These are phyloP conservation scores for Cladobotryum mycophilum DNA, from an alignment of 2,329 filamentous ascomycete species.

Conservation along the genomic window DNA sequence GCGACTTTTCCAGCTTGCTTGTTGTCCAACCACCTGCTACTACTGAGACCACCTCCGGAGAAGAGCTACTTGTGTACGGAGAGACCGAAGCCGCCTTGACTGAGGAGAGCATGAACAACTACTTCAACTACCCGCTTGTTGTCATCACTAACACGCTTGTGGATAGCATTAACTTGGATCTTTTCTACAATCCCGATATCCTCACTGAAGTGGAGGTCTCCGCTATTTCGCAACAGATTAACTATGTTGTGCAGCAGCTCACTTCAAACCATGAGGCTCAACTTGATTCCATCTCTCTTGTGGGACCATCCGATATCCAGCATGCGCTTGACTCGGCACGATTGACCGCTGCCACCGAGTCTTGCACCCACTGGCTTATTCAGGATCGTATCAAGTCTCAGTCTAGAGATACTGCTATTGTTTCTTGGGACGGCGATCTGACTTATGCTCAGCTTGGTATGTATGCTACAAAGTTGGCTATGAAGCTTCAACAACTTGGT, in stretches of 20 bases:
- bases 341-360: background rate
- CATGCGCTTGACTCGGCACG: background rate
- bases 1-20: slow-evolving; percentile 7
- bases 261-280: background rate
- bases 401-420: slow-evolving; percentile 3
- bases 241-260: slow-evolving; percentile 1
- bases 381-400: background rate
- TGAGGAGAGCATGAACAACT: too few species aligned
- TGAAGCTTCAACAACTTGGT: background rate
- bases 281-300: background rate
- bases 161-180: background rate
- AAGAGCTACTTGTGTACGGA: slow-evolving; percentile 7
- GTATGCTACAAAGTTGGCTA: background rate
- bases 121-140: slow-evolving; percentile 2
- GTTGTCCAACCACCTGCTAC: slow-evolving; percentile 1
- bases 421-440: background rate
- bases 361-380: slow-evolving; percentile 4
- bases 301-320: background rate
- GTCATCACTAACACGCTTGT: background rate
- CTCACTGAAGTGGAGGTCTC: background rate
- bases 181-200: background rate
- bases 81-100: slow-evolving; percentile 9
- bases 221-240: background rate
- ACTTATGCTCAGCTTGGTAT: background rate
- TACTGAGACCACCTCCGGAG: slow-evolving; percentile 13